Evolutionary conservation across 2,329 filamentous ascomycete genomes (phyloP).

Genomic region (Colletotrichum liriopes): DNA sequence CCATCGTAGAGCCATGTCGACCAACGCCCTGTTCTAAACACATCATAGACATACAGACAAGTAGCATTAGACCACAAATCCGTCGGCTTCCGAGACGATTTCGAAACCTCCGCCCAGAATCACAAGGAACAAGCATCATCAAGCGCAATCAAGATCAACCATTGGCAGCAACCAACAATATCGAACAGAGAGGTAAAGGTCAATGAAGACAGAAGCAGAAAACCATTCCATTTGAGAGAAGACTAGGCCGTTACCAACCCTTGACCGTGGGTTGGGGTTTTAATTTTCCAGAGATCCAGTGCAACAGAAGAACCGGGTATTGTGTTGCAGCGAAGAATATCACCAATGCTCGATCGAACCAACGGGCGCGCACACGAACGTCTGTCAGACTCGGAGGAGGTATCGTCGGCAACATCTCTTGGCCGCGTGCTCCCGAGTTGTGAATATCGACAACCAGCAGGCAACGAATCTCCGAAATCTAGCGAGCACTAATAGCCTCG

Average conservation of each 20-base stretch:
- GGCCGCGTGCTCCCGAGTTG: slow-evolving; percentile 37
- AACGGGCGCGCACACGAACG: slow-evolving; percentile 44
- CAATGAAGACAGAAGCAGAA: slow-evolving; percentile 41
- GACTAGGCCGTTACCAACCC: slow-evolving; percentile 42
- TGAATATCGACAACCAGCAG: slow-evolving; percentile 37
- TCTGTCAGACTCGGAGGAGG: slow-evolving; percentile 44
- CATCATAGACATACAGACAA: slow-evolving; percentile 39
- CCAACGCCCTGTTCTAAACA: slow-evolving; percentile 20
- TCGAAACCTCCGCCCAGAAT: slow-evolving; percentile 8
- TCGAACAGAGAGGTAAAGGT: slow-evolving; percentile 31
- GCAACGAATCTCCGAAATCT: slow-evolving; percentile 44
- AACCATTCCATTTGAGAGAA: slow-evolving; percentile 42
- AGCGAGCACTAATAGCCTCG: slow-evolving; percentile 59
- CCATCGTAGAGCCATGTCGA: slow-evolving; percentile 11
- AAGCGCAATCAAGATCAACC: slow-evolving; percentile 14
- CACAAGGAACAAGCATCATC: slow-evolving; percentile 27
- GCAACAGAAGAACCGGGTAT: slow-evolving; percentile 46
- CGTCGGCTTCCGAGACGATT: slow-evolving; percentile 20
- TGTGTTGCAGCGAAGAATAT: slow-evolving; percentile 45
- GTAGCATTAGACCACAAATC: slow-evolving; percentile 35
- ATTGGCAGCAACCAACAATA: not conserved
- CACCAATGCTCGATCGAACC: slow-evolving; percentile 46
- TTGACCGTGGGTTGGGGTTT: slow-evolving; percentile 42
- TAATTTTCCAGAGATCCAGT: slow-evolving; percentile 44
- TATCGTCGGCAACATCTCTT: slow-evolving; percentile 41